Base-by-base conservation (phyloP, 257 asterid species). In the Capsicum baccatum region DNA sequence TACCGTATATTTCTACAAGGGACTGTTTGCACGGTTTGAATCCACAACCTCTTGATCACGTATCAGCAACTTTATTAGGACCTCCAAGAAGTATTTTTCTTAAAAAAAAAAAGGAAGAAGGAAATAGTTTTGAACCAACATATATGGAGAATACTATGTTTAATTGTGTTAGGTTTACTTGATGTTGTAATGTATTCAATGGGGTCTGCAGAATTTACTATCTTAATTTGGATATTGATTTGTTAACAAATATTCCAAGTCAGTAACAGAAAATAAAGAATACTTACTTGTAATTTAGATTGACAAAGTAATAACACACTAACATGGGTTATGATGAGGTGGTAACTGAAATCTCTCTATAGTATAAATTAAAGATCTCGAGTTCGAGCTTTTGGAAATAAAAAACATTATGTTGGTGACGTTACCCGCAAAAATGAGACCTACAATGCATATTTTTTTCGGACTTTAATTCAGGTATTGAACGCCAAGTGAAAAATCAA, bases 401-500 rank as follows among this genome's bases (percentile, higher is more conserved):
- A 1, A 26, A 26, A 26, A 26, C 1, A 26, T 1, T 26, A 1
- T 26, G 33, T 0, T 26, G 33, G 33, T 26, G 1, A 26, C 33
- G 33, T 26, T 5, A 2, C 0, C n/a, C 39, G 3, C 39, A 63
- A 2, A 62, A 62, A 21, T 62, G 0, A 0, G 21, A 0, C 0
- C 0, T 63, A 0, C 4, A 26, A 63, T 11, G 6, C 0, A 2
- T 0, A 64, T 33, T 26, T 26, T 64, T 26, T 0, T 64, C 5
- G 0, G 1, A 0, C 0, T 26, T 0, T 3, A 26, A 64, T 26
- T 0, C 0, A 6, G 0, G 26, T 33, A 64, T 26, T 17, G 26
- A 26, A 63, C 0, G 5, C 26, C 4, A 6, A 6, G 6, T 11
- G 4, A 0, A 2, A 63, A 63, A 11, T 26, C 0, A 1, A 63